Conservation (phyloP, 1,284 basidiomycete species). For the Rhodotorula glutinis region DNA sequence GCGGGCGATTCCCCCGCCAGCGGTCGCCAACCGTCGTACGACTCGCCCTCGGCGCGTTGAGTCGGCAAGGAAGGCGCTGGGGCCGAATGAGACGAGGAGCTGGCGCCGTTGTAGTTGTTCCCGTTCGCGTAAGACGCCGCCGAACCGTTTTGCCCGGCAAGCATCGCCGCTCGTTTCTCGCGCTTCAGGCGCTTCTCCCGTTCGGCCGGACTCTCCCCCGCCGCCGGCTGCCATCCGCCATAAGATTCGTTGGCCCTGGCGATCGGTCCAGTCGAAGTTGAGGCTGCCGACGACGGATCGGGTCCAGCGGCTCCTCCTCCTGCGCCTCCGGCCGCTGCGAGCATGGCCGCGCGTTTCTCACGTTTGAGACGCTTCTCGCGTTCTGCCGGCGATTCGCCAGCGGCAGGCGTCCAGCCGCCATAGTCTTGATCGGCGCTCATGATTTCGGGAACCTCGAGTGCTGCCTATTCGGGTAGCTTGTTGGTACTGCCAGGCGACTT, state of each 20-base stretch:
- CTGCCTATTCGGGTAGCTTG: too few species aligned
- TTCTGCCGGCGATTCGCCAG: conserved; percentile 28
- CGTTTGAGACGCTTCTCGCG: conserved; percentile 35
- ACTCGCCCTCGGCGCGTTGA: conserved; percentile 3
- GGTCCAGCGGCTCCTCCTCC: too few species aligned
- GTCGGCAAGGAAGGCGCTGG: not conserved
- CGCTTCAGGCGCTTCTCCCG: conserved; percentile 34
- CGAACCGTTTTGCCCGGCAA: conserved; percentile 1
- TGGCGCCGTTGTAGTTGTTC: not conserved
- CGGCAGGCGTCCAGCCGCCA: conserved; percentile 21
- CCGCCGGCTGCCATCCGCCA: conserved; percentile 25
- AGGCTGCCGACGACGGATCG: not conserved
- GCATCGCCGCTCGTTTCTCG: conserved; percentile 24
- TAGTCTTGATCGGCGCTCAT: conserved; percentile 7
- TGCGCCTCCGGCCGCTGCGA: conserved; percentile 1
- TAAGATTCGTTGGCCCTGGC: conserved; percentile 4
- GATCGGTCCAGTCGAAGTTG: not conserved
- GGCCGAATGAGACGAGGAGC: not conserved
- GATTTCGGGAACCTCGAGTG: too few species aligned
- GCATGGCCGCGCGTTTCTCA: conserved; percentile 25
- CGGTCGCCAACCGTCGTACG: conserved; percentile 28
- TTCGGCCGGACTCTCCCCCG: conserved; percentile 28
- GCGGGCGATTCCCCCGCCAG: conserved; percentile 27
- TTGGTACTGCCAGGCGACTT: too few species aligned
- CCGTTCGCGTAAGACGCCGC: too few species aligned